phyloP scores from a whole-genome alignment of 495 filamentous ascomycete species.

The Extremus antarcticus region DNA sequence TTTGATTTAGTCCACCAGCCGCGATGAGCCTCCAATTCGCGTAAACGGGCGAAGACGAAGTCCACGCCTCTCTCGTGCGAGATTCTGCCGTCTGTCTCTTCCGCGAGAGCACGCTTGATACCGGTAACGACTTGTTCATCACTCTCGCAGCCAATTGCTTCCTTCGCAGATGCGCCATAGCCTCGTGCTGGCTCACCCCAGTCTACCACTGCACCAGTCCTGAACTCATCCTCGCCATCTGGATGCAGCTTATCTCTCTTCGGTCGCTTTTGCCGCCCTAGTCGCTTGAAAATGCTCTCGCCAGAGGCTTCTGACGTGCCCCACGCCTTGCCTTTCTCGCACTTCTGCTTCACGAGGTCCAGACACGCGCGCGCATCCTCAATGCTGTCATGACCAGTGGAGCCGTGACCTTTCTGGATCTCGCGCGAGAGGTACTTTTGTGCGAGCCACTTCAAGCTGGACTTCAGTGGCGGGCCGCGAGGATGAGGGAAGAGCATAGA shows the following conservation, averaged over 20 bases:
- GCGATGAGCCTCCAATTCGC: conserved; percentile 68
- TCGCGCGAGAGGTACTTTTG: conserved; percentile 70
- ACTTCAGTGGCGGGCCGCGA: conserved; percentile 60
- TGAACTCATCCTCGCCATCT: conserved; percentile 36
- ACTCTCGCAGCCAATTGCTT: conserved; percentile 58
- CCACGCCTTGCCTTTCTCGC: conserved; percentile 78
- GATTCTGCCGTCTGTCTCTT: conserved; percentile 46
- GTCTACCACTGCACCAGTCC: conserved; percentile 74
- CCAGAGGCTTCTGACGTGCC: conserved; percentile 60
- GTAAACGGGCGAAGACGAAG: conserved; percentile 79
- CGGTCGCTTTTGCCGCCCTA: conserved; percentile 47
- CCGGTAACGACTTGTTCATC: conserved; percentile 68
- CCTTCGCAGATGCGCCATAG: conserved; percentile 58
- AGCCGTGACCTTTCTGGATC: conserved; percentile 66
- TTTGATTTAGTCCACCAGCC: conserved; percentile 63
- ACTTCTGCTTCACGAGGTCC: conserved; percentile 89
- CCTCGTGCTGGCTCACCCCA: conserved; percentile 72
- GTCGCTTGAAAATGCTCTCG: conserved; percentile 80
- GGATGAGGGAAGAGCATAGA: conserved; percentile 74
- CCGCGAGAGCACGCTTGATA: conserved; percentile 43
- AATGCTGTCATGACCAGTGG: conserved; percentile 73
- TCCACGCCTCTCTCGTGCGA: conserved; percentile 66
- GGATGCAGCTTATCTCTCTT: conserved; percentile 41
- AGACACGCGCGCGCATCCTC: conserved; percentile 86
- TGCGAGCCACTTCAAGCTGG: conserved; percentile 71